Conservation (phyloP, 371 early-diverging fungal genomes). For the Haplosporangium sp. region DNA sequence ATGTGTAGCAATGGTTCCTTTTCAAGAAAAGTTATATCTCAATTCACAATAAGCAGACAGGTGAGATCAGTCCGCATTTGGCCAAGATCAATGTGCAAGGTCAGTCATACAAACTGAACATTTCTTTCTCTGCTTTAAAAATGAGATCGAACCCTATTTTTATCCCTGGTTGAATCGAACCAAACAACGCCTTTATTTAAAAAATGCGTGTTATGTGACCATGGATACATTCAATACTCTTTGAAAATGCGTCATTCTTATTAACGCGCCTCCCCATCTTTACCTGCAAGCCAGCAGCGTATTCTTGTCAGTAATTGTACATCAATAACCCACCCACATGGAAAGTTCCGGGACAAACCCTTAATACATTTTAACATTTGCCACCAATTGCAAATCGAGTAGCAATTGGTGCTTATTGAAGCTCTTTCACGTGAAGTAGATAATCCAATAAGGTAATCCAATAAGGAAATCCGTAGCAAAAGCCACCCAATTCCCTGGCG, state of each 20-base stretch:
- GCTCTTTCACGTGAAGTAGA: neutral
- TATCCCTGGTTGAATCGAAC: neutral
- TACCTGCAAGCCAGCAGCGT: neutral
- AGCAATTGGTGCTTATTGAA: neutral
- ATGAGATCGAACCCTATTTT: constrained; percentile 1
- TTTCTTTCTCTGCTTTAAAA: neutral
- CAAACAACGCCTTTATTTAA: neutral
- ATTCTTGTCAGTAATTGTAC: too few relatives aligned
- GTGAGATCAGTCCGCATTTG: too few relatives aligned
- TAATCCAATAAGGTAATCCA: too few relatives aligned
- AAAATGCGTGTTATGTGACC: too few relatives aligned
- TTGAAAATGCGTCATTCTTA: too few relatives aligned
- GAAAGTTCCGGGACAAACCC: neutral
- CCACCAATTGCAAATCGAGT: neutral
- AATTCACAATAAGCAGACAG: too few relatives aligned
- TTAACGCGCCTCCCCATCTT: too few relatives aligned
- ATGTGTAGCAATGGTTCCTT: too few relatives aligned
- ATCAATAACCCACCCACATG: neutral
- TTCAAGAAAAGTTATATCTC: too few relatives aligned
- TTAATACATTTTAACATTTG: neutral
- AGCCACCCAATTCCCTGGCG: too few relatives aligned
- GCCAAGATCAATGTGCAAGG: neutral
- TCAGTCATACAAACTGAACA: neutral
- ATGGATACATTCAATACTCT: too few relatives aligned
- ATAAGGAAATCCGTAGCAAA: neutral